Evolutionary conservation across 73 alveolate genomes (phyloP).

Genomic region (Urostyla sp.): DNA sequence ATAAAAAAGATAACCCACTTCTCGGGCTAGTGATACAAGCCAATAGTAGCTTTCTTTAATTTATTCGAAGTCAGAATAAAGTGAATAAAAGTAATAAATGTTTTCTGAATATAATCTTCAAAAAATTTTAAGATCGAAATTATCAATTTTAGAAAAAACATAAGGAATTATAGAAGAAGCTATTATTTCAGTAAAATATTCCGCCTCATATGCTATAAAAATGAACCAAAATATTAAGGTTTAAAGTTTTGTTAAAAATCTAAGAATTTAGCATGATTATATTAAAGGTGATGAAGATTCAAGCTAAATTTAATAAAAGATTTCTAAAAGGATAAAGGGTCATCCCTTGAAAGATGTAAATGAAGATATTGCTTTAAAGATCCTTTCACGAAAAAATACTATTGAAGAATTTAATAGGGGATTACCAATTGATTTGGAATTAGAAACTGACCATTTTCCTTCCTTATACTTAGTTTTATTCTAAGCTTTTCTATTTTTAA

Average conservation of each 20-base stretch:
- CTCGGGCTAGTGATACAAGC: not conserved
- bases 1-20: too few species aligned
- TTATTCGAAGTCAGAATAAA: not conserved
- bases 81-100: not conserved
- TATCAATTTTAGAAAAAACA: constrained; percentile 25
- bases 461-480: not conserved
- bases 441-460: constrained; percentile 6
- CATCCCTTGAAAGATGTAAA: not conserved
- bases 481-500: constrained; percentile 10
- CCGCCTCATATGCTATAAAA: constrained; percentile 27
- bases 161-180: constrained; percentile 11
- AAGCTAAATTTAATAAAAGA: not conserved
- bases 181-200: not conserved
- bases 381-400: not conserved
- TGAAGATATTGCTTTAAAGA: constrained; percentile 4
- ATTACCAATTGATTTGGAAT: not conserved
- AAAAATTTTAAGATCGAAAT: constrained; percentile 15
- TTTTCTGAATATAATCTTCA: not conserved
- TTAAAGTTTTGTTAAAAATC: constrained; percentile 12
- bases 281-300: not conserved
- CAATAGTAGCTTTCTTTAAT: not conserved
- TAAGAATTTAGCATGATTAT: constrained; percentile 1
- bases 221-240: constrained; percentile 13
- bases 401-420: not conserved
- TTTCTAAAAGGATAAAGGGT: not conserved